A percentile compares a stretch with the other conserved stretches of the same genome.
These are phyloP conservation scores for Helichrysum umbraculigerum DNA, from an alignment of 129 eudicot genomes.

Conservation along the genomic window DNA sequence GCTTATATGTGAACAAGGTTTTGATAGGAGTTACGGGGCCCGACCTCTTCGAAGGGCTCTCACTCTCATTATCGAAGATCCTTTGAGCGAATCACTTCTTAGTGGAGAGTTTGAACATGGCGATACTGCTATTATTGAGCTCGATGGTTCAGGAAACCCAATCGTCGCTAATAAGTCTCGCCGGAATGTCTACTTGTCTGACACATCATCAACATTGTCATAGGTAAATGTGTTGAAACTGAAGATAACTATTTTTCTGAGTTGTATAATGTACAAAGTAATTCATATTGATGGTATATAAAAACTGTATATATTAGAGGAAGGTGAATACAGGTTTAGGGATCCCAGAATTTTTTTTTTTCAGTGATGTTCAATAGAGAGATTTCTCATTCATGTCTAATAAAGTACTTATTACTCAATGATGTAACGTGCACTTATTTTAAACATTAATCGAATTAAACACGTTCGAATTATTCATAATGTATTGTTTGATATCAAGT, in stretches of 20 bases:
- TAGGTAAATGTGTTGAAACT: conserved; percentile 36
- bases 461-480: not conserved
- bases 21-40: conserved; percentile 79
- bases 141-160: conserved; percentile 78
- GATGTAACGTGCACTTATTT: not conserved
- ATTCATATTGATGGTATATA: conserved; percentile 32
- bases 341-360: conserved; percentile 21
- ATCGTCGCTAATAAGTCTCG: conserved; percentile 54
- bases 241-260: conserved; percentile 9
- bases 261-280: conserved; percentile 31
- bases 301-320: conserved; percentile 35
- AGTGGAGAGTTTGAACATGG: conserved; percentile 58
- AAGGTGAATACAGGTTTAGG: conserved; percentile 33
- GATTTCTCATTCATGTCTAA: conserved; percentile 16
- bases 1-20: conserved; percentile 78
- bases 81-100: conserved; percentile 73
- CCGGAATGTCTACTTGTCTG: conserved; percentile 50
- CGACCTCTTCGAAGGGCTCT: conserved; percentile 87
- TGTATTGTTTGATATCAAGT: not conserved
- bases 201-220: conserved; percentile 48
- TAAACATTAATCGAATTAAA: not conserved
- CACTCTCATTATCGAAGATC: conserved; percentile 67
- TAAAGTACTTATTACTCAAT: conserved; percentile 4
- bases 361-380: conserved; percentile 18
- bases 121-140: conserved; percentile 57